phyloP scores from a whole-genome alignment of 164 flowering plant species.

The Dillenia suffruticosa region DNA sequence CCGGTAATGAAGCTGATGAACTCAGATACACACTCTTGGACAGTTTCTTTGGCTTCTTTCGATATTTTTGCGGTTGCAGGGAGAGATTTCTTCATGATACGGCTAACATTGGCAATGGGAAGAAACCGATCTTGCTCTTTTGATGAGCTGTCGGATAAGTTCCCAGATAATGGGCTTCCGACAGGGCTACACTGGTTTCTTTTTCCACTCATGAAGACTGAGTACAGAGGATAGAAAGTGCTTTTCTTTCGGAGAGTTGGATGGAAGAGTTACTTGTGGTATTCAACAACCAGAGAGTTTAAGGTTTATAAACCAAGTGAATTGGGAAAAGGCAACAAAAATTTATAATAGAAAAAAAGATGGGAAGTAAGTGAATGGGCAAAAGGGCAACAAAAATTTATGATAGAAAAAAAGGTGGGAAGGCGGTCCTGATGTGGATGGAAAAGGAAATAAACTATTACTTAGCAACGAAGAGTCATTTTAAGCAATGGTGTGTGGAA shows the following conservation, averaged over 20 bases:
- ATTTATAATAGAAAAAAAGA: no score
- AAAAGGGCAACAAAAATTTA: not conserved
- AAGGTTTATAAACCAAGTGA: no score
- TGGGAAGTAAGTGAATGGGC: no score
- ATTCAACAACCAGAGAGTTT: no score
- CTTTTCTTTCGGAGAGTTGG: not conserved
- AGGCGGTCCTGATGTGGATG: slow-evolving; percentile 33
- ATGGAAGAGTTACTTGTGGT: no score
- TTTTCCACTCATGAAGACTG: slow-evolving; percentile 23
- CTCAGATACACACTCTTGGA: slow-evolving; percentile 48
- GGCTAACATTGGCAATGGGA: slow-evolving; percentile 44
- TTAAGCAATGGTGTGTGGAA: not conserved
- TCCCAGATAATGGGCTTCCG: slow-evolving; percentile 17
- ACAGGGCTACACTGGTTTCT: slow-evolving; percentile 18
- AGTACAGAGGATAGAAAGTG: not conserved
- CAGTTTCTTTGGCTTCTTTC: slow-evolving; percentile 45
- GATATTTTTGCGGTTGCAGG: slow-evolving; percentile 42
- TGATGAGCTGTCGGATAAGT: slow-evolving; percentile 13
- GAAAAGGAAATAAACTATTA: slow-evolving; percentile 6
- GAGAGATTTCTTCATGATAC: slow-evolving; percentile 40
- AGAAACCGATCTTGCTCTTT: slow-evolving; percentile 41
- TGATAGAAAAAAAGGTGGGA: slow-evolving; percentile 11
- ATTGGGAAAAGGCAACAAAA: no score
- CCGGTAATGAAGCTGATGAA: slow-evolving; percentile 52
- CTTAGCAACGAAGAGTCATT: slow-evolving; percentile 1